phyloP scores from a whole-genome alignment of 2,329 filamentous ascomycete genomes.

The Sarocladiaceae sp. region DNA sequence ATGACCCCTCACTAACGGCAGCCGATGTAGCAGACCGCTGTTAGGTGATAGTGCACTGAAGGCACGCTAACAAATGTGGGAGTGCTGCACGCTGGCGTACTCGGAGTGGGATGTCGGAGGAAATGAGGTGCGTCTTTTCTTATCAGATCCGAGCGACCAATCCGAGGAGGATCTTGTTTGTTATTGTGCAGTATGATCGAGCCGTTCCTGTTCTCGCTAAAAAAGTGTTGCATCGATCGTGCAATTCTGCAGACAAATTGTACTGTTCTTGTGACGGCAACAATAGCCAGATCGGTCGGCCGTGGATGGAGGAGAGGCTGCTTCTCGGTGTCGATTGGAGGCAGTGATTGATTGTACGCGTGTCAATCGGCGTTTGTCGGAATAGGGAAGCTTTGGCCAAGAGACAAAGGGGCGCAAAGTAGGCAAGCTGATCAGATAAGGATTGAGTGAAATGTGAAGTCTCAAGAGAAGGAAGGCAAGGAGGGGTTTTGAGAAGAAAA shows the following conservation, averaged over 20 bases:
- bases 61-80: not conserved
- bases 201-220: not conserved
- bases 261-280: no score
- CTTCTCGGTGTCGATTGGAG: no score
- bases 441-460: not conserved
- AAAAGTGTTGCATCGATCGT: not conserved
- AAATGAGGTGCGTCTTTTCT: constrained; percentile 10
- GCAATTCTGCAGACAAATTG: no score
- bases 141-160: constrained; percentile 8
- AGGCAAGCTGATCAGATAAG: not conserved
- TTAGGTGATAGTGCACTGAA: not conserved
- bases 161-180: not conserved
- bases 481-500: constrained; percentile 8
- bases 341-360: no score
- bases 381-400: no score
- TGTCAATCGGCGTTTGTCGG: no score
- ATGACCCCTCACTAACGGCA: constrained; percentile 3
- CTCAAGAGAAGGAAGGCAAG: not conserved
- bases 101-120: not conserved
- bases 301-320: no score
- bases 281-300: no score
- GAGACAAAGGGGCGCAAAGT: not conserved
- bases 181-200: not conserved
- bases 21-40: not conserved
- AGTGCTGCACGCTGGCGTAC: not conserved